Conservation (phyloP, 306 rosid species). For the Erythrophleum fordii region DNA sequence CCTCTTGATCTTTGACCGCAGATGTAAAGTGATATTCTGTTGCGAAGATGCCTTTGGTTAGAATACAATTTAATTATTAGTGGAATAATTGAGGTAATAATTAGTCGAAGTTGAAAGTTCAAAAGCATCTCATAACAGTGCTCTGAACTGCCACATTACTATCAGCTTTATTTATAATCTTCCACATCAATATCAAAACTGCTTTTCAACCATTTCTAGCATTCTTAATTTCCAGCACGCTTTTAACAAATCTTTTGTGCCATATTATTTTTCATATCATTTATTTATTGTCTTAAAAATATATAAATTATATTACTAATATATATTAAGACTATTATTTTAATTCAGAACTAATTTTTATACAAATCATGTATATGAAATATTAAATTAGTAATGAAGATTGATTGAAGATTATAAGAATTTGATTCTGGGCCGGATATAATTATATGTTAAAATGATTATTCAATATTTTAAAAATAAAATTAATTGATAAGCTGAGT, state of each 20-base stretch:
- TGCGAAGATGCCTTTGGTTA: constrained; percentile 37
- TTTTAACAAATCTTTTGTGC: too few relatives aligned
- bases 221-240: background rate
- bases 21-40: constrained; percentile 10
- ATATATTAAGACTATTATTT: background rate
- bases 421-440: background rate
- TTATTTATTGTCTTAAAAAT: background rate
- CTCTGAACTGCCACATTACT: constrained; percentile 3
- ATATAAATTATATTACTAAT: background rate
- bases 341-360: background rate
- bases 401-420: background rate
- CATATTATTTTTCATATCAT: background rate
- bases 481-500: too few relatives aligned
- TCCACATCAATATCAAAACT: background rate
- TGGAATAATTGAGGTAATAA: background rate
- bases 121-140: constrained; percentile 14
- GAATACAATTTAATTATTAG: background rate
- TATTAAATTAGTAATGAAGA: too few relatives aligned
- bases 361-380: too few relatives aligned
- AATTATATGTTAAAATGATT: too few relatives aligned
- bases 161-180: background rate
- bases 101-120: constrained; percentile 30
- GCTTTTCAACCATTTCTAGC: background rate
- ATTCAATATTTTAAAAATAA: too few relatives aligned
- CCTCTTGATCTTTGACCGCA: constrained; percentile 38